phyloP scores from a whole-genome alignment of 139 green algal species.

The Astrephomene gubernaculifera region DNA sequence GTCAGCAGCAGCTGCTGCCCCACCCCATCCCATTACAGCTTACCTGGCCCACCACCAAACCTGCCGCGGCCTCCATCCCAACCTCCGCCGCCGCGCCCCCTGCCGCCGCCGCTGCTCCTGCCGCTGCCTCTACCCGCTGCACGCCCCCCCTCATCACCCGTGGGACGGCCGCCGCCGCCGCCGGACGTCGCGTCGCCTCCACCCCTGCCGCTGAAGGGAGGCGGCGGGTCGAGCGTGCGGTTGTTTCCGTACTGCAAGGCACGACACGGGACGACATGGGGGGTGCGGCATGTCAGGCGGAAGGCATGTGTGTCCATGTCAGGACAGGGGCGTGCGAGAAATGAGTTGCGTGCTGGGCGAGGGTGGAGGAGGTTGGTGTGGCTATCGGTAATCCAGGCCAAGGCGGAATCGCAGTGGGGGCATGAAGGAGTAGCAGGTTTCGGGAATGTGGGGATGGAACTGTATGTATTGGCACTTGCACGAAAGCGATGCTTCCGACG shows the following conservation, averaged over 20 bases:
- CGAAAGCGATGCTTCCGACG: neutral
- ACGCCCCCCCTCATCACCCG: too few relatives aligned
- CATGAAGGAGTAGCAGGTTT: too few relatives aligned
- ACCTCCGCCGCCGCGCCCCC: neutral
- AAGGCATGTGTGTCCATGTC: too few relatives aligned
- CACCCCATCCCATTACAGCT: neutral
- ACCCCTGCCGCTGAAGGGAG: neutral
- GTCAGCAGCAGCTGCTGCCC: neutral
- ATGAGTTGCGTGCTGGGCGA: too few relatives aligned
- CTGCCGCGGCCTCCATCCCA: neutral
- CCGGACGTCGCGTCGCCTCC: neutral
- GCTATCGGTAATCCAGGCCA: neutral
- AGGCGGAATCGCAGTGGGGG: neutral
- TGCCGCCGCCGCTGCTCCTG: neutral
- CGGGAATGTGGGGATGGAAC: too few relatives aligned
- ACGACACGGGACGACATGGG: neutral
- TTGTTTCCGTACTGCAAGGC: constrained; percentile 25
- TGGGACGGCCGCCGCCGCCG: neutral
- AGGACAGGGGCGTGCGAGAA: too few relatives aligned
- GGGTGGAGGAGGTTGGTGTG: neutral
- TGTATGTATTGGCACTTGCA: too few relatives aligned
- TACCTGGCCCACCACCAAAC: neutral
- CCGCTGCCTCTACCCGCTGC: neutral
- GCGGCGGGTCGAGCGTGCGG: neutral
- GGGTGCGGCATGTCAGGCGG: neutral